Conservation (phyloP, 2,329 filamentous ascomycete species). For the Nothomitra cinnamomea region DNA sequence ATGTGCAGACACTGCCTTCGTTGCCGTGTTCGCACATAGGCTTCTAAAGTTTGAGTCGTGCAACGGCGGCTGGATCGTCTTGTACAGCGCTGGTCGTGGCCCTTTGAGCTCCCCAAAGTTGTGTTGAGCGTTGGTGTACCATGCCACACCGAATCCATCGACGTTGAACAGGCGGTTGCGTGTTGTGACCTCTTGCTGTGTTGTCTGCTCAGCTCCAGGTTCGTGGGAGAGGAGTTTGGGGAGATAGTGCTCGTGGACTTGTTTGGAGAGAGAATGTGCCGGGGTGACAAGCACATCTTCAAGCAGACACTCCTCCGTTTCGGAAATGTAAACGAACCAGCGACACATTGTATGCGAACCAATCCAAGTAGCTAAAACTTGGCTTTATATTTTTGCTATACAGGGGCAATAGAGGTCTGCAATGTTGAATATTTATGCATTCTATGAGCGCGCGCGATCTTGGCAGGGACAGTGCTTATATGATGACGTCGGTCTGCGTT, state of each 20-base stretch:
- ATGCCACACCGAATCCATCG: conserved; percentile 37
- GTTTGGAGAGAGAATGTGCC: conserved; percentile 20
- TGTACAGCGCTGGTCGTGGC: conserved; percentile 33
- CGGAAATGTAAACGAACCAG: conserved; percentile 39
- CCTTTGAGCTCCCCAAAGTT: conserved; percentile 14
- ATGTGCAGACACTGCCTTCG: conserved; percentile 33
- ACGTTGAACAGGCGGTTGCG: conserved; percentile 37
- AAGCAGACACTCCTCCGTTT: conserved; percentile 34
- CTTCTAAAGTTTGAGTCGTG: conserved; percentile 37
- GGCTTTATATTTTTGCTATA: too few species aligned
- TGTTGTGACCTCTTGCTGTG: conserved; percentile 27
- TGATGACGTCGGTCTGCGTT: too few species aligned
- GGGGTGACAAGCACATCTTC: conserved; percentile 35
- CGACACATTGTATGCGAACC: conserved; percentile 24
- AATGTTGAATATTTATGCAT: too few species aligned
- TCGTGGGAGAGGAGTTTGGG: conserved; percentile 34
- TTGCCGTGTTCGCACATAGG: conserved; percentile 33
- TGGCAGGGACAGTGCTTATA: too few species aligned
- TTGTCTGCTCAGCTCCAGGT: conserved; percentile 21
- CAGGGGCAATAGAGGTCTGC: too few species aligned
- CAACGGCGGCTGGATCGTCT: conserved; percentile 32
- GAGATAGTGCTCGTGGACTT: conserved; percentile 35
- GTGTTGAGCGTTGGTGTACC: conserved; percentile 24
- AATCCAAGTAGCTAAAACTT: neutral
- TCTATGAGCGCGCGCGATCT: too few species aligned